Base-by-base conservation (phyloP, 257 asterid species). In the Cruciata laevipes region DNA sequence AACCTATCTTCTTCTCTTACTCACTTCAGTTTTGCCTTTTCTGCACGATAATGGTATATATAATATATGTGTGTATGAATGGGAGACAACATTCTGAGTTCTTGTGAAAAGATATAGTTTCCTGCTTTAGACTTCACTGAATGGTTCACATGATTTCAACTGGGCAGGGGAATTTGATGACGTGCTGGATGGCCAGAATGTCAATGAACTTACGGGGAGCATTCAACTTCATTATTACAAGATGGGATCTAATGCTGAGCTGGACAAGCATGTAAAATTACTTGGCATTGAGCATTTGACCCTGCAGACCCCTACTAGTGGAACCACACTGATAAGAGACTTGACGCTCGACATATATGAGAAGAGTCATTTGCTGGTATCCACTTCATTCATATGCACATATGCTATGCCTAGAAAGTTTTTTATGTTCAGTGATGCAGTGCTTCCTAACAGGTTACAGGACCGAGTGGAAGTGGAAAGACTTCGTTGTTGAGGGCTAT, bases 391-490 rank as follows among this genome's bases (percentile, higher is more conserved):
- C 30, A 27, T 27, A n/a, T n/a, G n/a, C n/a, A n/a, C 60, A 49
- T 65, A 66, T 72, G 66, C 64, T 73, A 60, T 52, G 65, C 37
- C 66, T 57, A 44, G 65, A 61, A 27, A 61, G 38, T 49, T 27
- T 27, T 27, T 33, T 56, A 11, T 47, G 44, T 57, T 62, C 57
- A 66, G 65, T 73, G 73, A 55, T 72, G 62, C 63, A 68, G 80
- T 63, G 80, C 75, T 80, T 75, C 71, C 63, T 73, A 78, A 86
- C 91, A 91, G 98, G 69, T 91, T 75, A 79, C 96, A 65, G 98
- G 98, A 66, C 95, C 95, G n/a, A 91, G 98, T 75, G 98, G 98
- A 63, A 85, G 95, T 78, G 98, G 98, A 61, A 91, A 91, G 80
- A 91, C 98, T 73, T 89, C 98, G 38, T 72, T 89, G 53, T 73